These are phyloP conservation scores for Penicillium hordei DNA, from an alignment of 2,329 filamentous ascomycete species.

Conservation along the genomic window DNA sequence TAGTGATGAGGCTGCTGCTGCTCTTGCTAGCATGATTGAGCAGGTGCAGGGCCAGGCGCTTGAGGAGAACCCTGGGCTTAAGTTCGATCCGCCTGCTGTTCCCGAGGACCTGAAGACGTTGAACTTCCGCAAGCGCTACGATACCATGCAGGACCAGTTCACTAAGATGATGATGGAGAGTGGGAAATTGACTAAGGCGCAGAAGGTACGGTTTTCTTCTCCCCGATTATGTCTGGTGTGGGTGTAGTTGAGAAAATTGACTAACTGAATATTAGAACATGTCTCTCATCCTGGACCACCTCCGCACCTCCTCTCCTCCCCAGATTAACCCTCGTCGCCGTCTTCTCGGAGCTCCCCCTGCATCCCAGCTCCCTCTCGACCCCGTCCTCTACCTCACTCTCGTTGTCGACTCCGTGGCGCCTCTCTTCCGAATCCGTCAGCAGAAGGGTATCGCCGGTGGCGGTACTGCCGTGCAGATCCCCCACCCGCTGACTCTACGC, in stretches of 20 bases:
- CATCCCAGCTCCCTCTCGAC: conserved; percentile 79
- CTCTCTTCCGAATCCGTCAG: conserved; percentile 75
- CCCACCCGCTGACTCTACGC: conserved; percentile 70
- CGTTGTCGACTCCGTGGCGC: conserved; percentile 89
- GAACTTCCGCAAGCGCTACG: conserved; percentile 77
- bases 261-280: conserved; percentile 64
- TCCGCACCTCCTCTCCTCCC: conserved; percentile 81
- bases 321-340: conserved; percentile 65
- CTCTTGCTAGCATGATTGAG: conserved; percentile 40
- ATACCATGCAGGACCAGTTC: conserved; percentile 80
- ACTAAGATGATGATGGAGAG: conserved; percentile 89
- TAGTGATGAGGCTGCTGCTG: conserved; percentile 32
- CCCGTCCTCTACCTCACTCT: conserved; percentile 86
- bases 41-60: conserved; percentile 34
- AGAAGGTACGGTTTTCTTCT: conserved; percentile 61
- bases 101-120: conserved; percentile 55
- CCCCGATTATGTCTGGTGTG: neutral
- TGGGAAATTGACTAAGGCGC: conserved; percentile 86
- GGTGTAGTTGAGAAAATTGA: neutral
- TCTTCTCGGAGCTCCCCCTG: conserved; percentile 68
- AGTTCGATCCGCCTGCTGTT: conserved; percentile 72
- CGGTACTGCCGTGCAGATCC: conserved; percentile 79
- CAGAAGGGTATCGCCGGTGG: conserved; percentile 80
- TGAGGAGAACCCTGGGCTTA: conserved; percentile 60
- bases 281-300: conserved; percentile 73